phyloP scores from a whole-genome alignment of 164 flowering plant genomes.

The Magnolia sinica region DNA sequence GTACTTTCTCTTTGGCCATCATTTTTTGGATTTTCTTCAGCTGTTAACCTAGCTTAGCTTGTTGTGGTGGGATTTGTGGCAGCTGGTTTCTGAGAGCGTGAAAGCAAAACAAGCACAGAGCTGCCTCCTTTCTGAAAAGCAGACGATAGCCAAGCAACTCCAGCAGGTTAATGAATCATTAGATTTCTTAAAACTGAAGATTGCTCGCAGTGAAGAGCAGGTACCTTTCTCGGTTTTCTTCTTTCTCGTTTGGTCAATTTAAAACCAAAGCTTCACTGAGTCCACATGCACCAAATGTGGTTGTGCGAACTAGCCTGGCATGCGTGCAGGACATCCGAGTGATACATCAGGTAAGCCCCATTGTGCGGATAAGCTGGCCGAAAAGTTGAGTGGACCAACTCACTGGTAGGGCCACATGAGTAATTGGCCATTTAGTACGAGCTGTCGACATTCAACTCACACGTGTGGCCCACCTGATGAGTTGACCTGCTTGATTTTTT shows the following conservation, averaged over 20 bases:
- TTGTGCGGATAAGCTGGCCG: background rate
- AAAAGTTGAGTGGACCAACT: background rate
- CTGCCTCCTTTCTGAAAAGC: constrained; percentile 67
- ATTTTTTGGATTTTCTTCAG: background rate
- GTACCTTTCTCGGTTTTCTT: constrained; percentile 30
- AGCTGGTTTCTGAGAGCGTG: constrained; percentile 96
- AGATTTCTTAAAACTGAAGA: constrained; percentile 53
- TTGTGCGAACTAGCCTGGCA: background rate
- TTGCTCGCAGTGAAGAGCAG: constrained; percentile 70
- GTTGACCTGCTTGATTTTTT: background rate
- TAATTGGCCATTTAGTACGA: background rate
- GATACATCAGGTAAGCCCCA: background rate
- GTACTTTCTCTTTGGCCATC: background rate
- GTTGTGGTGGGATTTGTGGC: constrained; percentile 16
- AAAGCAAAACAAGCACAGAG: constrained; percentile 74
- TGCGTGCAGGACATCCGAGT: background rate
- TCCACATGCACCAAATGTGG: background rate
- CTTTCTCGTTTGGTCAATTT: background rate
- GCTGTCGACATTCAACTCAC: background rate
- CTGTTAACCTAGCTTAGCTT: constrained; percentile 13
- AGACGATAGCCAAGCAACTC: constrained; percentile 62
- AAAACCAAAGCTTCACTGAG: background rate
- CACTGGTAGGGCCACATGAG: background rate
- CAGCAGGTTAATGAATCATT: constrained; percentile 58
- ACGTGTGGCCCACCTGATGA: background rate